Evolutionary conservation across 2,329 filamentous ascomycete species (phyloP).

Genomic region (Ophiostoma ips): DNA sequence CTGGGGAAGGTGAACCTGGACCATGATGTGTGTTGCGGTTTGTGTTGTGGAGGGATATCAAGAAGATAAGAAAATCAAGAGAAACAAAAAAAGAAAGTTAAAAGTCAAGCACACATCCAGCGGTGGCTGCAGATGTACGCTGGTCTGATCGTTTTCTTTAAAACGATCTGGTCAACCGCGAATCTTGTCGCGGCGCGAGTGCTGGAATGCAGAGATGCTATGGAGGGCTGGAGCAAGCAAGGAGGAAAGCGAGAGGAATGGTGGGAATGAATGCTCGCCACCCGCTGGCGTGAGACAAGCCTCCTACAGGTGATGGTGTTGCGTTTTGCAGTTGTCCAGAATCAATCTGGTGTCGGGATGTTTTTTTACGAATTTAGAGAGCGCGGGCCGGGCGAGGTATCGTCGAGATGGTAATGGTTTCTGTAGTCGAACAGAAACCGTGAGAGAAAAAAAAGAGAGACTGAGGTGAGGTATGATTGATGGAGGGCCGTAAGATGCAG

Average conservation of each 20-base stretch:
- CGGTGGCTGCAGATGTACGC: not conserved
- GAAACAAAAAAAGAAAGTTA: not conserved
- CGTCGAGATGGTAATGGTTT: too few species aligned
- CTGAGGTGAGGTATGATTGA: not conserved
- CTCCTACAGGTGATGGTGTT: too few species aligned
- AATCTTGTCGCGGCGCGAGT: not conserved
- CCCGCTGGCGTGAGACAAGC: not conserved
- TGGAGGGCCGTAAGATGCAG: not conserved
- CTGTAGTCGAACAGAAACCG: too few species aligned
- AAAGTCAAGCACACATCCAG: not conserved
- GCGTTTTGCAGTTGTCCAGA: too few species aligned
- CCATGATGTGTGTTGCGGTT: slow-evolving; percentile 1
- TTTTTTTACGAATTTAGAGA: too few species aligned
- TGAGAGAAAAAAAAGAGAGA: too few species aligned
- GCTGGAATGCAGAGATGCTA: slow-evolving; percentile 8
- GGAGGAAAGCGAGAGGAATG: not conserved
- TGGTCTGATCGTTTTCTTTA: slow-evolving; percentile 1
- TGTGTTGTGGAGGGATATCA: not conserved
- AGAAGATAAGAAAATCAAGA: not conserved
- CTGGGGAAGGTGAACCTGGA: not conserved
- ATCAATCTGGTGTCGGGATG: too few species aligned
- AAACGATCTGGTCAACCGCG: too few species aligned
- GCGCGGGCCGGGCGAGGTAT: too few species aligned
- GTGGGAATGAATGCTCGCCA: not conserved
- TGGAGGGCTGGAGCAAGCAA: not conserved